These are phyloP conservation scores for Inga laurina DNA, from an alignment of 306 rosid genomes.

Conservation along the genomic window DNA sequence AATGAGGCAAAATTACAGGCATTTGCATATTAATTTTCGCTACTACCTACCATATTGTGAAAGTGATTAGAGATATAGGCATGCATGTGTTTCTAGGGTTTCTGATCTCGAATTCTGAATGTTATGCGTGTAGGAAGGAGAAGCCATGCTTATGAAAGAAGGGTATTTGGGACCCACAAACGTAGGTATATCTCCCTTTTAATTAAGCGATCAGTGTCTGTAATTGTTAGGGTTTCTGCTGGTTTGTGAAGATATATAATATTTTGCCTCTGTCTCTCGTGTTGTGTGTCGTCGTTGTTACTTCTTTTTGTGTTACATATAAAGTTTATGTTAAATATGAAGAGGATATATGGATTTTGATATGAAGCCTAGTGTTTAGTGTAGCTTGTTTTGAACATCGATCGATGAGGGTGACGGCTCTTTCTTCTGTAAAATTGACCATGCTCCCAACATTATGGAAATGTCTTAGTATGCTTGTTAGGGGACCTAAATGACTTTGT, in stretches of 20 bases:
- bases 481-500: too few species aligned
- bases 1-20: too few species aligned
- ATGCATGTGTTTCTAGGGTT: slow-evolving; percentile 30
- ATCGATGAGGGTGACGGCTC: background rate
- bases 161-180: slow-evolving; percentile 63
- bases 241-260: background rate
- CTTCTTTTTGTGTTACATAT: background rate
- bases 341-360: background rate
- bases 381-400: background rate
- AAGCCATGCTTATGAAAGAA: slow-evolving; percentile 71
- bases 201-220: background rate
- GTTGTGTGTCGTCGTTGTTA: background rate
- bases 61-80: background rate
- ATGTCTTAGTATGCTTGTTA: too few species aligned
- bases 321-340: background rate
- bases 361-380: background rate
- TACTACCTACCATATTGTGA: background rate
- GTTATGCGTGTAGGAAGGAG: slow-evolving; percentile 66
- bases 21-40: too few species aligned
- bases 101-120: slow-evolving; percentile 16
- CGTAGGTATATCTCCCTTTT: slow-evolving; percentile 81
- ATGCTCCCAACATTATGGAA: background rate
- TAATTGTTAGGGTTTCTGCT: slow-evolving; percentile 20
- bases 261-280: background rate
- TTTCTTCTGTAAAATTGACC: background rate